Percentiles rank a stretch among this genome's conserved stretches.
phyloP scores from a whole-genome alignment of 805 yeast species.

The Hanseniaspora valbyensis region DNA sequence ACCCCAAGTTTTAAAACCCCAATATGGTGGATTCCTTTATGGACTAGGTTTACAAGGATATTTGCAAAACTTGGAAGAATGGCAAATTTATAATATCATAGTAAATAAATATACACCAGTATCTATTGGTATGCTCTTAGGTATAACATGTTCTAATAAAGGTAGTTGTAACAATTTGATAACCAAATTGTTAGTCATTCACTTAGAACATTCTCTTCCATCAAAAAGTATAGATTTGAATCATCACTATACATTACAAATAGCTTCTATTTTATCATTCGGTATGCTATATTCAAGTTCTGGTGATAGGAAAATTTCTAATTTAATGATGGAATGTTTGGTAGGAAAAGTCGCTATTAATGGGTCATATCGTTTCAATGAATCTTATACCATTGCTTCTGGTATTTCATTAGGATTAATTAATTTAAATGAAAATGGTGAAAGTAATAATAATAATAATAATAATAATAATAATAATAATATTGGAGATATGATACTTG shows the following conservation, averaged over 20 bases:
- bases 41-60: constrained; percentile 92
- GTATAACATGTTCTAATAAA: constrained; percentile 79
- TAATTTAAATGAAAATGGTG: constrained; percentile 48
- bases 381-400: constrained; percentile 75
- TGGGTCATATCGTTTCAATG: constrained; percentile 49
- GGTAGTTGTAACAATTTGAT: constrained; percentile 79
- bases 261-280: constrained; percentile 83
- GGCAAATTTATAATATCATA: constrained; percentile 89
- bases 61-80: constrained; percentile 69
- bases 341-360: constrained; percentile 39
- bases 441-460: neutral
- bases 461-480: neutral
- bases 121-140: constrained; percentile 76
- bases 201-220: constrained; percentile 82
- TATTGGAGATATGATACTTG: constrained; percentile 23
- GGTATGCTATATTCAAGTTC: constrained; percentile 72
- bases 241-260: constrained; percentile 70
- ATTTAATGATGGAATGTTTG: constrained; percentile 60
- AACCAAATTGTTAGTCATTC: constrained; percentile 85
- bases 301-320: constrained; percentile 79
- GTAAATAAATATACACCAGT: constrained; percentile 81
- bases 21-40: constrained; percentile 88
- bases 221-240: constrained; percentile 71
- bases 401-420: constrained; percentile 81
- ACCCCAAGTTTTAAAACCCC: constrained; percentile 58